Percentiles rank a stretch among this genome's conserved stretches.
These are phyloP conservation scores for Vigna nakashimae DNA, from an alignment of 306 rosid species.

Conservation along the genomic window DNA sequence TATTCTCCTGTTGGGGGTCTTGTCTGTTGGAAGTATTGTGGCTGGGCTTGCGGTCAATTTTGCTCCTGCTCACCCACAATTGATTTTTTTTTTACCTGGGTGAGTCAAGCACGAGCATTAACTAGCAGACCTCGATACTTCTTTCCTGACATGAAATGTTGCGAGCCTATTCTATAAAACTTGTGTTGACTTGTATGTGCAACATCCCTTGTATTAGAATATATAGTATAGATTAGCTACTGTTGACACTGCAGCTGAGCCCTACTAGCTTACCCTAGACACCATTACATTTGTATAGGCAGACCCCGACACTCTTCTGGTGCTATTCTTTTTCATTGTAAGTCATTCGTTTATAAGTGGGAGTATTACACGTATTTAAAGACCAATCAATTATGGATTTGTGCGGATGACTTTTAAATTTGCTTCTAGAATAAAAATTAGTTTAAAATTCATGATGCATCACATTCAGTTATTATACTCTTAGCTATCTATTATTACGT, in stretches of 20 bases:
- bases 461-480: neutral
- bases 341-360: conserved; percentile 8
- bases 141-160: conserved; percentile 22
- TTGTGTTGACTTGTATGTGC: conserved; percentile 2
- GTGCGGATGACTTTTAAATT: neutral
- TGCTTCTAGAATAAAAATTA: conserved; percentile 21
- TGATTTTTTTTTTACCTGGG: conserved; percentile 11
- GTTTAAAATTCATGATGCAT: neutral
- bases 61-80: neutral
- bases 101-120: neutral
- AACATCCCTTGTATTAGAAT: neutral
- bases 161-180: conserved; percentile 25
- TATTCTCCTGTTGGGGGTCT: neutral
- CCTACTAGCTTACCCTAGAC: neutral
- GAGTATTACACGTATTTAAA: conserved; percentile 13
- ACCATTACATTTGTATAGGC: neutral
- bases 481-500: neutral
- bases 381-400: conserved; percentile 10
- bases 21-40: conserved; percentile 16
- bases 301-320: neutral
- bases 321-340: neutral
- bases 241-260: neutral
- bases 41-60: neutral
- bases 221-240: neutral
- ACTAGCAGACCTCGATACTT: conserved; percentile 12